Conservation (phyloP, 2,329 filamentous ascomycete species). For the Rutstroemia sp. region DNA sequence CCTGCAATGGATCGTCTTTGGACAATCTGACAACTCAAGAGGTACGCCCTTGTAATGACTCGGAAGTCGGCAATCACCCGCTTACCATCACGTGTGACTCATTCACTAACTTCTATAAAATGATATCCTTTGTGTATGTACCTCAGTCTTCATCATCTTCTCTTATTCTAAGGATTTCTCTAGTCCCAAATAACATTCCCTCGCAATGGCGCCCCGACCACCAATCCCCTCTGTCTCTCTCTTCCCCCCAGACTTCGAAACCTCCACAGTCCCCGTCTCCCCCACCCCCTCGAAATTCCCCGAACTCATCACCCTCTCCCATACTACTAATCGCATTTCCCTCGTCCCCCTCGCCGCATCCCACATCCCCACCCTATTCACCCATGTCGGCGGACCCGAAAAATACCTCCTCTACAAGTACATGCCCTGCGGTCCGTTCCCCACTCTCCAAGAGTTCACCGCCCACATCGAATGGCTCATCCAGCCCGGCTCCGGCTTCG, state of each 20-base stretch:
- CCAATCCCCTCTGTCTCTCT: not conserved
- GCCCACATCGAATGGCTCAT: slow-evolving; percentile 15
- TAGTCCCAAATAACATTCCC: not conserved
- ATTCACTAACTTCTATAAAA: too few species aligned
- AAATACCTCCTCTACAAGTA: slow-evolving; percentile 35
- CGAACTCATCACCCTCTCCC: slow-evolving; percentile 3
- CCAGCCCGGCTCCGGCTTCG: not conserved
- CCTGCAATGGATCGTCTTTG: too few species aligned
- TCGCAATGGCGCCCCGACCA: not conserved
- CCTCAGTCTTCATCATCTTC: too few species aligned
- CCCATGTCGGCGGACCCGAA: slow-evolving; percentile 13
- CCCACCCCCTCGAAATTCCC: not conserved
- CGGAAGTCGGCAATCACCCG: too few species aligned
- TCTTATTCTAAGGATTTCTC: too few species aligned
- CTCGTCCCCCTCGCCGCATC: slow-evolving; percentile 14
- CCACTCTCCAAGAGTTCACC: slow-evolving; percentile 26
- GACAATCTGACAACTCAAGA: too few species aligned
- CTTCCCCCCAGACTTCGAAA: slow-evolving; percentile 2
- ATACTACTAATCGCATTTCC: slow-evolving; percentile 11
- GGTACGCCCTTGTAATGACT: too few species aligned
- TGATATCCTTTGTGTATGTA: too few species aligned
- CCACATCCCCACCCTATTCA: slow-evolving; percentile 19
- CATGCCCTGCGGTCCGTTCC: slow-evolving; percentile 32
- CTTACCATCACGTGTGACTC: too few species aligned
- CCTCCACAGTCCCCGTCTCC: not conserved